Percentiles rank a stretch among this genome's conserved stretches.
Evolutionary conservation across 257 asterid genomes (phyloP).

Genomic region (Nicotiana paniculata): DNA sequence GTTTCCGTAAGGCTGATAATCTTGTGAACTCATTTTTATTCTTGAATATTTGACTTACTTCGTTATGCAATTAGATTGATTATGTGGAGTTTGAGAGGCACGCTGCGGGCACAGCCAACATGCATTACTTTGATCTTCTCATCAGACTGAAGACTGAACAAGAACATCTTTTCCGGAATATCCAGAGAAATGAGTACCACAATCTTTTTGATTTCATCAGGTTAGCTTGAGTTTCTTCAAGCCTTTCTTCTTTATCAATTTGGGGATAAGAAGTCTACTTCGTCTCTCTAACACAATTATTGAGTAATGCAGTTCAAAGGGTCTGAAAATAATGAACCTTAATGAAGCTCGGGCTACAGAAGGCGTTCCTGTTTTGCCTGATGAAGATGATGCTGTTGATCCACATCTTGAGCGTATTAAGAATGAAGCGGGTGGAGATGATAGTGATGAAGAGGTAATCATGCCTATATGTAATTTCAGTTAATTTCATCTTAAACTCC

Average conservation of each 20-base stretch:
- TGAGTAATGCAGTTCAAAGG: slow-evolving; percentile 49
- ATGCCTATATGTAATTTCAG: neutral
- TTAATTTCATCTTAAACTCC: neutral
- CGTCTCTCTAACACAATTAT: slow-evolving; percentile 2
- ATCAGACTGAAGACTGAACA: slow-evolving; percentile 83
- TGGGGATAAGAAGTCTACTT: neutral
- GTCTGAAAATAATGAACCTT: slow-evolving; percentile 69
- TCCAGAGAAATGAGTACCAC: slow-evolving; percentile 85
- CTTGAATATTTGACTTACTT: slow-evolving; percentile 14
- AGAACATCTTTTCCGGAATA: slow-evolving; percentile 95
- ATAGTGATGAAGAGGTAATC: slow-evolving; percentile 71
- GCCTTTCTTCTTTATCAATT: neutral
- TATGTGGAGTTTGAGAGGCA: slow-evolving; percentile 98
- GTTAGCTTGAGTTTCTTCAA: slow-evolving; percentile 22
- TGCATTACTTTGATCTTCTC: slow-evolving; percentile 94
- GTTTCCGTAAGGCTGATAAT: neutral
- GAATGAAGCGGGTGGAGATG: slow-evolving; percentile 68
- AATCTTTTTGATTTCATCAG: slow-evolving; percentile 63
- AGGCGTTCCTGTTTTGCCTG: slow-evolving; percentile 58
- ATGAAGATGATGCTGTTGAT: slow-evolving; percentile 74
- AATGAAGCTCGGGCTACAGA: slow-evolving; percentile 37
- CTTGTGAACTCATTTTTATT: neutral
- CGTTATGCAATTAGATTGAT: slow-evolving; percentile 48
- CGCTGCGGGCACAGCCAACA: slow-evolving; percentile 92
- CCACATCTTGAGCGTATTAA: slow-evolving; percentile 82